Base-by-base conservation (phyloP, 805 yeast genomes). In the Zygoascus flipseniorum region DNA sequence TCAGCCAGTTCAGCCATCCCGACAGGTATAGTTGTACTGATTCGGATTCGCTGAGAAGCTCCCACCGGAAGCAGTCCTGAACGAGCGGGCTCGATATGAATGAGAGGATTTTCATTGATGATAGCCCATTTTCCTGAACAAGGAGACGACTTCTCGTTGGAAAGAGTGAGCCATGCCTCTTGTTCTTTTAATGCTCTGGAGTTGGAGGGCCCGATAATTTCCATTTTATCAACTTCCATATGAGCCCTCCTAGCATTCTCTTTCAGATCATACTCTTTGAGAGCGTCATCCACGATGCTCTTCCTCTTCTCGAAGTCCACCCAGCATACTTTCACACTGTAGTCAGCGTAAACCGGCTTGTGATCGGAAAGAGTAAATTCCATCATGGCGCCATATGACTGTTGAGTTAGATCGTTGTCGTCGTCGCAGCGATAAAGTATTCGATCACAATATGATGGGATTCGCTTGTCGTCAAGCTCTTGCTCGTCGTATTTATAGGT, bases 361-460 rank as follows among this genome's bases (percentile, higher is more conserved):
- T 81, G 86, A 58, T 81, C 86, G 0, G 83, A 79, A 0, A 71
- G 58, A n/a, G 62, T 61, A 52, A 69, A 69, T 23, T 63, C 63
- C 18, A 56, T 55, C 28, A 58, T 47, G 9, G 64, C 45, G 10
- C 46, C 55, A 51, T 70, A 72, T 8, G 60, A 63, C 6, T 60
- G 54, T 31, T 57, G 62, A 2, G 59, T 50, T 41, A 56, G 32
- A 59, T 48, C 20, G 13, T 26, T n/a, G 48, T 42, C 47, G 23
- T 11, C 54, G 47, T 48, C 55, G 28, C 47, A 56, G 37, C 18
- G 65, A 61, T 68, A 74, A 19, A 81, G 60, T 2, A 81, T 72
- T 32, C 86, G 70, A 56, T 81, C 86, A 0, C 85, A 80, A 61
- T 81, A 81, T 0, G 84, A 77, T 0, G 86, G 85, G 6, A 69